These are phyloP conservation scores for Stemphylium lycopersici DNA, from an alignment of 2,329 filamentous ascomycete species.

Conservation along the genomic window DNA sequence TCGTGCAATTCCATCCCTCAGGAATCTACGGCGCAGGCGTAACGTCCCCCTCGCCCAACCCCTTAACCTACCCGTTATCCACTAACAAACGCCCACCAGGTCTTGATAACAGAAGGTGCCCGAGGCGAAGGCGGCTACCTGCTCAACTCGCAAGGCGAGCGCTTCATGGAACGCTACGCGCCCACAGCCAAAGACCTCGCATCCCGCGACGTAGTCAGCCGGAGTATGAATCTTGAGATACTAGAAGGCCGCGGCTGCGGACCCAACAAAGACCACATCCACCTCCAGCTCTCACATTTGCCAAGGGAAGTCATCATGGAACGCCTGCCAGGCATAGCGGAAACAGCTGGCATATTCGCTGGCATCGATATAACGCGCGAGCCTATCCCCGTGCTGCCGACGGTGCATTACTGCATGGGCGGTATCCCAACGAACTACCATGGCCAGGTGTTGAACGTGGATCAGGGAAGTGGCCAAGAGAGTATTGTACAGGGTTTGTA, in stretches of 20 bases:
- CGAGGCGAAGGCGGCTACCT: constrained; percentile 59
- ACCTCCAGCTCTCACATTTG: constrained; percentile 56
- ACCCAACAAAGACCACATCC: constrained; percentile 55
- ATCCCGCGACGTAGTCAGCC: constrained; percentile 55
- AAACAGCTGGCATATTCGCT: constrained; percentile 58
- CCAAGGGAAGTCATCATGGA: constrained; percentile 56
- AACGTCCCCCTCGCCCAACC: neutral
- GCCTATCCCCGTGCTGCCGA: constrained; percentile 59
- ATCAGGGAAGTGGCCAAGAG: constrained; percentile 41
- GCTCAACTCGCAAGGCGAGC: constrained; percentile 56
- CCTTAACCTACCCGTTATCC: neutral
- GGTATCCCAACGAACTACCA: constrained; percentile 59
- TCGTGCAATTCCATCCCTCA: constrained; percentile 59
- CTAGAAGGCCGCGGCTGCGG: constrained; percentile 55
- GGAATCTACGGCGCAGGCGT: constrained; percentile 60
- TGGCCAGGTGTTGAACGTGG: constrained; percentile 54
- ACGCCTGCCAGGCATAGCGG: constrained; percentile 57
- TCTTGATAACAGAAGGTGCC: constrained; percentile 58
- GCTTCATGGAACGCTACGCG: constrained; percentile 60
- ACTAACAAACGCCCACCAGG: constrained; percentile 15
- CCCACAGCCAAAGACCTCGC: constrained; percentile 59
- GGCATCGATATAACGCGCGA: constrained; percentile 58
- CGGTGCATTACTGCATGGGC: constrained; percentile 61
- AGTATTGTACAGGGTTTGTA: constrained; percentile 55
- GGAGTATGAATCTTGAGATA: constrained; percentile 59